Base-by-base conservation (phyloP, 2,329 filamentous ascomycete genomes). In the Metarhizium guizhouense region DNA sequence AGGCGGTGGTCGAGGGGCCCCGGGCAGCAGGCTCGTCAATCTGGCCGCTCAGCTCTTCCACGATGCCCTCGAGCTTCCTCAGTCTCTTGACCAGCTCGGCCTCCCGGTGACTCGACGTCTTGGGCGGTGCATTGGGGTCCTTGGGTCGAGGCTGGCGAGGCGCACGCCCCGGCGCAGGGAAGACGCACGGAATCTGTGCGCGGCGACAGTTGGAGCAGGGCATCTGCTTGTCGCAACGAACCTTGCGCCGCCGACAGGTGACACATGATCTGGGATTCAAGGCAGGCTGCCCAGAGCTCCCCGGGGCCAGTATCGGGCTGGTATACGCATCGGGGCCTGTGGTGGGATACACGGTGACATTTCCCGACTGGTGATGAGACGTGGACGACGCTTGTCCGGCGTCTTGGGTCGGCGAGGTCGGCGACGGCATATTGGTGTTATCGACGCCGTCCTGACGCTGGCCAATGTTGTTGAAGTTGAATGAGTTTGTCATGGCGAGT, bases 151-250 rank as follows among this genome's bases (percentile, higher is more conserved):
- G 78, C 62, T 87, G 84, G 47, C 87, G 77, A 10, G 86, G 87
- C 6, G 87, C 86, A 55, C 87, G 79, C 10, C 87, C 87, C 0
- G 87, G 87, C 2, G 86, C 84, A 1, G 87, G 87, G 65, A 88
- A 91, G 51, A 89, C 74, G 68, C 87, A 91, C 61, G 86, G 81
- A 56, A 87, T 87, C 62, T 84, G 75, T 45, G 85, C 85, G 60
- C 85, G 82, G 47, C 81, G 80, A 68, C 87, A 91, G 68, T 91
- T 90, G 63, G 83, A 83, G 69, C 87, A 91, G 16, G 87, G 85
- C 75, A 88, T 83, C 63, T 82, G 78, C 73, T 90, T 90, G 73
- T 91, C 86, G 76, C 87, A 91, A 64, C 86, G 86, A 54, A 91
- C 87, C 69, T 88, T 87, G 59, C 84, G 74, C 48, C 76, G 73